Conservation (phyloP, 2,329 filamentous ascomycete species). For the Talaromyces sp. region DNA sequence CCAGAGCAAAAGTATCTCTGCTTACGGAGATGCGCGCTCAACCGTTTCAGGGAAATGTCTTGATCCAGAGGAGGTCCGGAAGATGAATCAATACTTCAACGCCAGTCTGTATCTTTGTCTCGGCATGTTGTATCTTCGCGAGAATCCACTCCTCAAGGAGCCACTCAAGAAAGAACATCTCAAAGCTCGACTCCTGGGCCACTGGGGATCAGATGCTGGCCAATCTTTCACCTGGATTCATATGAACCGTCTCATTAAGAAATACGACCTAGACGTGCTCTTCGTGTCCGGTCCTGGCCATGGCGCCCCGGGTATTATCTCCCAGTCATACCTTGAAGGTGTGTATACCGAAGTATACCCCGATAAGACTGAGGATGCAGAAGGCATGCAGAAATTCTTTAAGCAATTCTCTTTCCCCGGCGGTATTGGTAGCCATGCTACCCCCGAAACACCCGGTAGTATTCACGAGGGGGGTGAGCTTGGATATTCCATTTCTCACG, state of each 20-base stretch:
- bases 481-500: conserved; percentile 78
- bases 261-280: conserved; percentile 71
- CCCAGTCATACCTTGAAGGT: conserved; percentile 76
- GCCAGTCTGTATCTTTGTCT: conserved; percentile 74
- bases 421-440: conserved; percentile 76
- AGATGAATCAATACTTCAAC: conserved; percentile 73
- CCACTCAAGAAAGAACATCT: conserved; percentile 70
- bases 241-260: conserved; percentile 80
- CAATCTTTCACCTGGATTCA: conserved; percentile 82
- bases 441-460: conserved; percentile 75
- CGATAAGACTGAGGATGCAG: conserved; percentile 68
- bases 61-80: conserved; percentile 65
- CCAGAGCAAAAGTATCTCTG: conserved; percentile 60
- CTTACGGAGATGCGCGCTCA: conserved; percentile 67
- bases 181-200: conserved; percentile 73
- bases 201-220: conserved; percentile 79
- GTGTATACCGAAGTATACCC: conserved; percentile 78
- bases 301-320: conserved; percentile 74
- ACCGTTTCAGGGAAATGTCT: conserved; percentile 66
- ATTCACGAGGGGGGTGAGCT: conserved; percentile 80
- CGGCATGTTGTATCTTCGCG: conserved; percentile 77
- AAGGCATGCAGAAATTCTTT: conserved; percentile 75
- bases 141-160: conserved; percentile 72
- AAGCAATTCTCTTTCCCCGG: conserved; percentile 82
- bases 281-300: conserved; percentile 79